A percentile compares a stretch with the other conserved stretches of the same genome.
phyloP scores from a whole-genome alignment of 768 basidiomycete genomes.

The Pulveroboletus sp. region DNA sequence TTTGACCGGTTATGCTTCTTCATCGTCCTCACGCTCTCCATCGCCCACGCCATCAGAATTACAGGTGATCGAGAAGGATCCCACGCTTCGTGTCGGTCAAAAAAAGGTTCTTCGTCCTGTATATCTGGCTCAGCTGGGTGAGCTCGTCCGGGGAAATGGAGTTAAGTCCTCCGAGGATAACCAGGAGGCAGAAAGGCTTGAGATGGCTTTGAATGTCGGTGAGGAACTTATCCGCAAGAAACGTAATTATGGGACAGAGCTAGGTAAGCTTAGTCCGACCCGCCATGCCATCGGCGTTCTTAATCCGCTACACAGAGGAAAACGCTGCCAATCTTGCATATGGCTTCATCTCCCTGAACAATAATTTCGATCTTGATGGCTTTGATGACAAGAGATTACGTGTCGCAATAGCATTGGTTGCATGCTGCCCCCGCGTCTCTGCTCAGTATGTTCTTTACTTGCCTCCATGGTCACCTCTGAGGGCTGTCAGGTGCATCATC shows the following conservation, averaged over 20 bases:
- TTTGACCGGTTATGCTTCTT: constrained; percentile 70
- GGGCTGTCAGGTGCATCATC: constrained; percentile 60
- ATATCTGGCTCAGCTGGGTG: constrained; percentile 82
- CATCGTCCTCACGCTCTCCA: constrained; percentile 59
- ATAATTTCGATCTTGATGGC: constrained; percentile 79
- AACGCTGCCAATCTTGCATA: constrained; percentile 82
- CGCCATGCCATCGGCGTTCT: constrained; percentile 4
- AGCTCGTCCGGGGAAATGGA: constrained; percentile 63
- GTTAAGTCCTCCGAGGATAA: constrained; percentile 50
- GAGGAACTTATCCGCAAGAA: constrained; percentile 86
- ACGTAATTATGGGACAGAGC: constrained; percentile 78
- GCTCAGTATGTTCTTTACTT: constrained; percentile 61
- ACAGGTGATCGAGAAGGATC: constrained; percentile 81
- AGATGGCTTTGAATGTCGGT: constrained; percentile 75
- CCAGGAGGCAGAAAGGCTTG: constrained; percentile 69
- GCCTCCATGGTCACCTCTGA: neutral
- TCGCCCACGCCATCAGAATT: constrained; percentile 83
- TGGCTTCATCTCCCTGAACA: constrained; percentile 66
- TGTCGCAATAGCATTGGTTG: constrained; percentile 74
- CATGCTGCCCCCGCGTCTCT: constrained; percentile 70
- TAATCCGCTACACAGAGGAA: constrained; percentile 56
- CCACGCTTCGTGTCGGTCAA: constrained; percentile 64
- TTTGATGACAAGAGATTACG: constrained; percentile 77
- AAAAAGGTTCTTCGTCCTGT: constrained; percentile 80
- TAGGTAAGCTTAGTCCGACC: constrained; percentile 46